Base-by-base conservation (phyloP, 345 rosid species). In the Ceriops zippeliana region DNA sequence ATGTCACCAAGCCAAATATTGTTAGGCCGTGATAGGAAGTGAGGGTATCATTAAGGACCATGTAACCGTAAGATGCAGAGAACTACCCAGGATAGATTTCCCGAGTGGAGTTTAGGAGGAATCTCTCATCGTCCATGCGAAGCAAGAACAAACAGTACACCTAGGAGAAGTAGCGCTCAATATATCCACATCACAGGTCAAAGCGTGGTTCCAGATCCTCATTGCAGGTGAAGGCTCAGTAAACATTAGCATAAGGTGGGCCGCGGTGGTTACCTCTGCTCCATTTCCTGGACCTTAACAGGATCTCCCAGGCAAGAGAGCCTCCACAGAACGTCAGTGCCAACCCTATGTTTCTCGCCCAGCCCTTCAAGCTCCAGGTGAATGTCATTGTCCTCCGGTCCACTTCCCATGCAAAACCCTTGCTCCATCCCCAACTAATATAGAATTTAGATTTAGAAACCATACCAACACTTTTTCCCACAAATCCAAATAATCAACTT, bases 341-440 rank as follows among this genome's bases (percentile, higher is more conserved):
- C 96, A 60, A 91, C 96, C 70, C 90, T 60, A 86, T 81, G 75
- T 91, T 93, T 82, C 92, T 84, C 16, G 89, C 96, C 97, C 97
- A 89, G 66, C 97, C 97, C 46, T 84, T 88, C 26, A 93, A 22
- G 62, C 92, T 93, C 58, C 58, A 91, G 78, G 66, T 83, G 85
- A 30, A 71, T 77, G 0, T 95, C 98, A 54, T 87, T 89, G 70
- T 88, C 95, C n/a, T 86, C 5, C 72, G 5, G 91, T 89, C 96
- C 97, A 89, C 79, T 89, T 82, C 72, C 95, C 83, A 71, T 89
- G 89, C 65, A 90, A 93, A 32, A 91, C 95, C 52, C 97, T 34
- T 93, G 96, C 28, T 91, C 97, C 73, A 86, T 85, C 63, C 98
- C 97, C 78, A 32, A 5, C 34, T 32, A 4, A 5, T 32, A 0